These are phyloP conservation scores for Cynara cardunculus DNA, from an alignment of 129 eudicot genomes.

Conservation along the genomic window DNA sequence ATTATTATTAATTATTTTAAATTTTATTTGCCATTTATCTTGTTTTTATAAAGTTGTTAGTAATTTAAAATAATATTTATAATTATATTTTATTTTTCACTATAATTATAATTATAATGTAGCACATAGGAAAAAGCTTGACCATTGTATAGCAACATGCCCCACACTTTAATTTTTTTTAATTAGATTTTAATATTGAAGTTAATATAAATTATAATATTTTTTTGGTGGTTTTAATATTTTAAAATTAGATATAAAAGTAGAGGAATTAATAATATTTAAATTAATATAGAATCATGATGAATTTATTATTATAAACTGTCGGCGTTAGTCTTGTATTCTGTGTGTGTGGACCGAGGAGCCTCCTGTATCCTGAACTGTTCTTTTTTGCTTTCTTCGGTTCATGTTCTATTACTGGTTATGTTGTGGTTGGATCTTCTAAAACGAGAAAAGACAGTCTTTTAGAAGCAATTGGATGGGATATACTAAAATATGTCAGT, in stretches of 20 bases:
- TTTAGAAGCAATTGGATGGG: too few species aligned
- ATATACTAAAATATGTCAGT: too few species aligned
- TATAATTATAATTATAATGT: background rate
- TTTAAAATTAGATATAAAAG: background rate
- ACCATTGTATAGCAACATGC: background rate
- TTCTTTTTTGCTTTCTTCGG: background rate
- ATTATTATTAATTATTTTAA: background rate
- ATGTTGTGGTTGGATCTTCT: background rate
- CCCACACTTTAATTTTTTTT: background rate
- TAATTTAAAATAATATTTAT: background rate
- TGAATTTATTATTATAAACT: background rate
- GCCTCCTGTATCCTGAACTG: background rate
- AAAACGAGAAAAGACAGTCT: too few species aligned
- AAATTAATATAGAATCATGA: background rate
- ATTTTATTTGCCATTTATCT: background rate
- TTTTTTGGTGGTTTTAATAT: background rate
- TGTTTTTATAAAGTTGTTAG: background rate
- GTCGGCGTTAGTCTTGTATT: background rate
- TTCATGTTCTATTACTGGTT: background rate
- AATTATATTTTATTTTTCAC: background rate
- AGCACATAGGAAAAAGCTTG: background rate
- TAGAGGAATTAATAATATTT: background rate
- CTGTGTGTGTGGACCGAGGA: background rate
- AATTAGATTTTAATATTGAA: background rate
- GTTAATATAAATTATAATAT: background rate